A percentile compares a stretch with the other conserved stretches of the same genome.
Evolutionary conservation across 805 yeast genomes (phyloP).

Genomic region (Yamadazyma akitaensis): DNA sequence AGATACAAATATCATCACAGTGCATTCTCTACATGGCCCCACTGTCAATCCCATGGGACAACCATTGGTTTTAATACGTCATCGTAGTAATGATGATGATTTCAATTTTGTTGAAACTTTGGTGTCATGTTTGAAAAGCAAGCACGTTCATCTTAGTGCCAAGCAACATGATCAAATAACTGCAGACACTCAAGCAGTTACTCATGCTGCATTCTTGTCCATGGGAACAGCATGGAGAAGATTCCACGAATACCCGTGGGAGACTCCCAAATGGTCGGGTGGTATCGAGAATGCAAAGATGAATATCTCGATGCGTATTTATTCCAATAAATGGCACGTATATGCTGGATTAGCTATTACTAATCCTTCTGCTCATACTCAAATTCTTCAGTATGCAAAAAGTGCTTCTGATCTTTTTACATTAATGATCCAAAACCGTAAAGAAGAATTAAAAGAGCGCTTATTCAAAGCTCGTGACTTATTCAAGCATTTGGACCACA

Average conservation of each 20-base stretch:
- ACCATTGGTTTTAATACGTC: conserved; percentile 83
- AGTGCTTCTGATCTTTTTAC: conserved; percentile 82
- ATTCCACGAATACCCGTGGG: conserved; percentile 88
- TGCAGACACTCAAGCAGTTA: conserved; percentile 97
- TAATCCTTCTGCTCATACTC: conserved; percentile 90
- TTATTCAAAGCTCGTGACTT: conserved; percentile 69
- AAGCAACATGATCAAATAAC: conserved; percentile 90
- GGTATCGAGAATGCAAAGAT: conserved; percentile 96
- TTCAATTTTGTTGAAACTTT: conserved; percentile 60
- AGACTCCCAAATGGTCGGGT: conserved; percentile 78
- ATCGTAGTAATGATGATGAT: conserved; percentile 51
- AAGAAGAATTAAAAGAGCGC: conserved; percentile 55
- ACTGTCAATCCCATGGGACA: conserved; percentile 85
- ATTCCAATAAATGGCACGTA: conserved; percentile 95
- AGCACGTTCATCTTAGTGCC: conserved; percentile 74
- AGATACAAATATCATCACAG: conserved; percentile 79
- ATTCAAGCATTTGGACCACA: conserved; percentile 62
- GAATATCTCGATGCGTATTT: conserved; percentile 87
- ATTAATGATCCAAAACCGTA: conserved; percentile 70
- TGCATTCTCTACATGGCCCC: conserved; percentile 96
- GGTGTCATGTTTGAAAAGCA: conserved; percentile 72
- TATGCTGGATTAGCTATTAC: conserved; percentile 97
- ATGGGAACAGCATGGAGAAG: conserved; percentile 97
- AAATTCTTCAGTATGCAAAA: conserved; percentile 83
- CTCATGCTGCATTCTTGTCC: conserved; percentile 94